phyloP scores from a whole-genome alignment of 2,329 filamentous ascomycete genomes.

The Parasarocladium wereldwijsianum region DNA sequence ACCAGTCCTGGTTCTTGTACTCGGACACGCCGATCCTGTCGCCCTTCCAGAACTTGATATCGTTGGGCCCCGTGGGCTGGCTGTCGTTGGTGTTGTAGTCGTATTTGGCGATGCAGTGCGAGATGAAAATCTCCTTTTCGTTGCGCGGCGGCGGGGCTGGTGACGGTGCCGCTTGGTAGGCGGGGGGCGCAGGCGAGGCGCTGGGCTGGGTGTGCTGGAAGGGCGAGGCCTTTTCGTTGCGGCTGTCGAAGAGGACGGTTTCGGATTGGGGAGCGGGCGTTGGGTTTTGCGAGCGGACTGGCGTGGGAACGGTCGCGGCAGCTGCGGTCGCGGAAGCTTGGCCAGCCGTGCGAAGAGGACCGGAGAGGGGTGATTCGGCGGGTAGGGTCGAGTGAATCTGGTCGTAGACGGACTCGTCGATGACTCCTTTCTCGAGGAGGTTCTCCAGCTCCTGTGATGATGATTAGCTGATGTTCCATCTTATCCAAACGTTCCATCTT shows the following conservation, averaged over 20 bases:
- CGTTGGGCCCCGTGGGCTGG: no score
- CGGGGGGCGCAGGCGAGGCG: conserved; percentile 28
- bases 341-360: conserved; percentile 27
- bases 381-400: conserved; percentile 64
- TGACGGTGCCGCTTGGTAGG: conserved; percentile 33
- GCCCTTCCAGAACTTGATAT: conserved; percentile 66
- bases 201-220: neutral
- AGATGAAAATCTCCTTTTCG: conserved; percentile 46
- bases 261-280: conserved; percentile 9
- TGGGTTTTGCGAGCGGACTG: conserved; percentile 17
- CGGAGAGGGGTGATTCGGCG: conserved; percentile 45
- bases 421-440: conserved; percentile 68
- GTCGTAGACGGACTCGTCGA: conserved; percentile 62
- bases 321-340: conserved; percentile 13
- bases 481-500: neutral
- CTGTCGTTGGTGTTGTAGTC: conserved; percentile 65
- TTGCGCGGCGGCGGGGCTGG: conserved; percentile 14
- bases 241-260: conserved; percentile 12
- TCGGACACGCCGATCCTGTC: conserved; percentile 71
- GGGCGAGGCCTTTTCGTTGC: conserved; percentile 10
- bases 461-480: no score
- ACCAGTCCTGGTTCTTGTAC: conserved; percentile 97
- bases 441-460: conserved; percentile 67
- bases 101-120: conserved; percentile 69
- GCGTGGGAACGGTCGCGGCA: conserved; percentile 11